Conservation (phyloP, 2,329 filamentous ascomycete genomes). For the Penicillium sp. region DNA sequence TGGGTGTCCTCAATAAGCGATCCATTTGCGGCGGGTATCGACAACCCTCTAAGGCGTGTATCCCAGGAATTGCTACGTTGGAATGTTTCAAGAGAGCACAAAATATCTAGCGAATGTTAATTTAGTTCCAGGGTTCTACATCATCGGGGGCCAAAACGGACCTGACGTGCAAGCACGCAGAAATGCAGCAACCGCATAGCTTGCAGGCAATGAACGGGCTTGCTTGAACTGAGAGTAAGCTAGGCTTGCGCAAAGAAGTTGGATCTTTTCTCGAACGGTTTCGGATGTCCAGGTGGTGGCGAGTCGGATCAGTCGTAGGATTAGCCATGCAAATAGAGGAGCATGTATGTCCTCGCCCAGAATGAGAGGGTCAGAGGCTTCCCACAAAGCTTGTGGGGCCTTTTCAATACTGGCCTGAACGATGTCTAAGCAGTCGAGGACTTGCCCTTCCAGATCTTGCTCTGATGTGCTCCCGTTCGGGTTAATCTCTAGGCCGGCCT, state of each 20-base stretch:
- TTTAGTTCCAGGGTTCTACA: background rate
- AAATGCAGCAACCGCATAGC: conserved; percentile 32
- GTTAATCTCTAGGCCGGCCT: conserved; percentile 66
- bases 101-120: conserved; percentile 43
- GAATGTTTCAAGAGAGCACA: conserved; percentile 42
- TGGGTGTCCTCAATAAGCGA: conserved; percentile 31
- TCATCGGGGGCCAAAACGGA: conserved; percentile 26
- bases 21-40: conserved; percentile 27
- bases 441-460: conserved; percentile 41
- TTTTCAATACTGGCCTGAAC: conserved; percentile 72
- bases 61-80: conserved; percentile 15
- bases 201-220: conserved; percentile 29
- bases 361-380: conserved; percentile 61
- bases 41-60: conserved; percentile 14
- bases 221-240: conserved; percentile 34
- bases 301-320: conserved; percentile 52
- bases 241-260: conserved; percentile 35
- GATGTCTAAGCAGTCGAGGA: conserved; percentile 71
- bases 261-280: conserved; percentile 42
- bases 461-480: conserved; percentile 62
- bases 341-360: conserved; percentile 48
- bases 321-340: conserved; percentile 54
- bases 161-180: conserved; percentile 38
- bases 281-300: conserved; percentile 43
- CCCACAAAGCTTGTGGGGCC: conserved; percentile 65